phyloP scores from a whole-genome alignment of 345 rosid genomes.

The Dipteronia dyeriana region DNA sequence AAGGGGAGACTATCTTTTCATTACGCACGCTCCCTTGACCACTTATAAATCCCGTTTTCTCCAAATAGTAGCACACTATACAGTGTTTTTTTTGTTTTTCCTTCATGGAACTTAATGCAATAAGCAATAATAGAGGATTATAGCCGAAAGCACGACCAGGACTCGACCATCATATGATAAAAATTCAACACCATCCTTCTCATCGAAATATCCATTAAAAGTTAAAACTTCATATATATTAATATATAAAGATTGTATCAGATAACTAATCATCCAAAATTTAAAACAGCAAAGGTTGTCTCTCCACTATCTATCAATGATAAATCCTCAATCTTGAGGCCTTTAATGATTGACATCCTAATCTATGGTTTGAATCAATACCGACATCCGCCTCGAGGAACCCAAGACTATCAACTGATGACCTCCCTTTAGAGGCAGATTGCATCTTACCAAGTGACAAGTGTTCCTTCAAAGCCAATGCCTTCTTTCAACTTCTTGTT shows the following conservation, averaged over 20 bases:
- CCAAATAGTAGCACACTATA: constrained; percentile 1
- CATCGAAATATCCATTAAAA: no score
- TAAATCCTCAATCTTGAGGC: constrained; percentile 85
- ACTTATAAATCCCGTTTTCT: not conserved
- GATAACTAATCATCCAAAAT: constrained; percentile 8
- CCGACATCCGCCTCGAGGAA: constrained; percentile 42
- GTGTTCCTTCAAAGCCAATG: constrained; percentile 51
- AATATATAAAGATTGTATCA: not conserved
- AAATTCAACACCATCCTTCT: no score
- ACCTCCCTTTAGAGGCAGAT: constrained; percentile 56
- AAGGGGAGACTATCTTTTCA: not conserved
- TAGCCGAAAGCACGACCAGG: no score
- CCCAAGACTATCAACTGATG: constrained; percentile 40
- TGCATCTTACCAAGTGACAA: constrained; percentile 35
- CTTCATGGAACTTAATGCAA: not conserved
- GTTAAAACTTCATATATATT: no score
- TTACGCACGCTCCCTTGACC: constrained; percentile 4
- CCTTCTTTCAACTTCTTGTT: constrained; percentile 80
- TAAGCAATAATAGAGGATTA: not conserved
- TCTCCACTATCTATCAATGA: constrained; percentile 66
- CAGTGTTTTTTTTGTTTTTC: not conserved
- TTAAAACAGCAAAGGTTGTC: constrained; percentile 46
- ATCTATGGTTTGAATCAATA: constrained; percentile 41
- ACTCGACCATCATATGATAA: no score
- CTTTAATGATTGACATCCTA: constrained; percentile 67